Percentiles rank a stretch among this genome's conserved stretches.
These are phyloP conservation scores for Cercospora janseana DNA, from an alignment of 2,329 filamentous ascomycete genomes.

Conservation along the genomic window DNA sequence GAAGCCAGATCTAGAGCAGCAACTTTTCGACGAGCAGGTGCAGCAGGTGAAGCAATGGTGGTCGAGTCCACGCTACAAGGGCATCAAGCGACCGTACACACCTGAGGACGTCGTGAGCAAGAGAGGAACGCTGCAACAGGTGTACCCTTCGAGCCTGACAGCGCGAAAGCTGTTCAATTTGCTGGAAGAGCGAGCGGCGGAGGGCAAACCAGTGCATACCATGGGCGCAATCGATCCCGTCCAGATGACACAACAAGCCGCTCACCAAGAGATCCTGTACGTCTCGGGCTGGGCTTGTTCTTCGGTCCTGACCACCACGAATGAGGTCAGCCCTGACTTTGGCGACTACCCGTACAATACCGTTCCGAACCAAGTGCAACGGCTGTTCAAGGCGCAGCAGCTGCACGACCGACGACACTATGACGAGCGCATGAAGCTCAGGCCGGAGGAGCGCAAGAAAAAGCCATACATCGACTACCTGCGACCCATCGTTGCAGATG, in stretches of 20 bases:
- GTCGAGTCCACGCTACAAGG: conserved; percentile 77
- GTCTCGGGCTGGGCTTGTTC: conserved; percentile 98
- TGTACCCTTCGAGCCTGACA: conserved; percentile 91
- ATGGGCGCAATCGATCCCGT: conserved; percentile 99
- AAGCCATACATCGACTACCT: conserved; percentile 90
- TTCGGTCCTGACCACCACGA: conserved; percentile 85
- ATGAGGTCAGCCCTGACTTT: conserved; percentile 96
- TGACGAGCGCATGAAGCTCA: conserved; percentile 78
- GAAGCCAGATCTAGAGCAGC: conserved; percentile 79
- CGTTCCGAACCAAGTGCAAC: conserved; percentile 95
- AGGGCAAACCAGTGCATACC: conserved; percentile 88
- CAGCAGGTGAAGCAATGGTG: conserved; percentile 89
- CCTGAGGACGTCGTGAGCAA: conserved; percentile 91
- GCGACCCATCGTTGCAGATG: conserved; percentile 91
- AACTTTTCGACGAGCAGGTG: conserved; percentile 78
- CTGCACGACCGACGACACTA: conserved; percentile 96
- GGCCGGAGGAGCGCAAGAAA: conserved; percentile 65
- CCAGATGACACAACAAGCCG: conserved; percentile 97
- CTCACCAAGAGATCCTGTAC: conserved; percentile 93
- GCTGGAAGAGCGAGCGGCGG: conserved; percentile 71
- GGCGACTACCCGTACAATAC: conserved; percentile 99
- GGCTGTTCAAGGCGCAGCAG: conserved; percentile 92
- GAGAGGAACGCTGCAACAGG: conserved; percentile 79
- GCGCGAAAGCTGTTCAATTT: conserved; percentile 91
- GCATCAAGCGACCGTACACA: conserved; percentile 88